Percentiles rank a stretch among this genome's conserved stretches.
Conservation (phyloP, 2,329 filamentous ascomycete species). For the Colletotrichum sp. region DNA sequence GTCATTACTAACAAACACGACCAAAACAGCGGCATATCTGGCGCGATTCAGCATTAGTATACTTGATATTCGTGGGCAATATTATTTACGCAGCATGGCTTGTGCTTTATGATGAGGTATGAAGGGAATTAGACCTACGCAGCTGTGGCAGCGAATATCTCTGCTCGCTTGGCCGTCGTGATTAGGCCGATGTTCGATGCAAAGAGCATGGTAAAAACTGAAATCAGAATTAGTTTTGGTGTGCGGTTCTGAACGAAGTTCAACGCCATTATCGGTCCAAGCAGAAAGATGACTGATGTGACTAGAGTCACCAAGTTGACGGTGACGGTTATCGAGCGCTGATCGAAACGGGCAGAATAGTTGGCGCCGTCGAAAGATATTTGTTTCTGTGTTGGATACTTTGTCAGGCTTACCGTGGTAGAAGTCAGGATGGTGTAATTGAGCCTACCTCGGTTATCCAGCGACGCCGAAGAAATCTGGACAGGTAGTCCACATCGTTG, state of each 20-base stretch:
- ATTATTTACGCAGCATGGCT: rapidly evolving
- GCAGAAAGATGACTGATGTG: neutral
- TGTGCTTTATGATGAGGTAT: rapidly evolving
- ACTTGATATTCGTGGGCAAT: rapidly evolving
- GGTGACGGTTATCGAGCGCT: neutral
- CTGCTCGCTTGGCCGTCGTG: constrained; percentile 20
- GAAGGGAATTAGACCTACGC: neutral
- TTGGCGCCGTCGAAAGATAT: neutral
- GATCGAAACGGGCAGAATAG: neutral
- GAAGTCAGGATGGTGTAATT: rapidly evolving
- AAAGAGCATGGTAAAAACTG: constrained; percentile 20
- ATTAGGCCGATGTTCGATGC: constrained; percentile 12
- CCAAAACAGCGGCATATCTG: constrained; percentile 15
- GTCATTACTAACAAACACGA: constrained; percentile 10
- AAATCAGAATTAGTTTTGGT: constrained; percentile 7
- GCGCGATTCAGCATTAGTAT: rapidly evolving
- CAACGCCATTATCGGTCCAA: constrained; percentile 5
- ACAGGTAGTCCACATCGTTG: rapidly evolving
- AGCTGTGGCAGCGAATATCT: constrained; percentile 22
- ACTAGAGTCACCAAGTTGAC: neutral
- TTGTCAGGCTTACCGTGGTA: rapidly evolving
- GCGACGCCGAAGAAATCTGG: neutral
- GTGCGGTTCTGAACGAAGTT: constrained; percentile 2
- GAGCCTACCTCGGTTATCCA: rapidly evolving
- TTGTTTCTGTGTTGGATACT: neutral